phyloP scores from a whole-genome alignment of 106 monocot species.

The Iris macrosiphon region DNA sequence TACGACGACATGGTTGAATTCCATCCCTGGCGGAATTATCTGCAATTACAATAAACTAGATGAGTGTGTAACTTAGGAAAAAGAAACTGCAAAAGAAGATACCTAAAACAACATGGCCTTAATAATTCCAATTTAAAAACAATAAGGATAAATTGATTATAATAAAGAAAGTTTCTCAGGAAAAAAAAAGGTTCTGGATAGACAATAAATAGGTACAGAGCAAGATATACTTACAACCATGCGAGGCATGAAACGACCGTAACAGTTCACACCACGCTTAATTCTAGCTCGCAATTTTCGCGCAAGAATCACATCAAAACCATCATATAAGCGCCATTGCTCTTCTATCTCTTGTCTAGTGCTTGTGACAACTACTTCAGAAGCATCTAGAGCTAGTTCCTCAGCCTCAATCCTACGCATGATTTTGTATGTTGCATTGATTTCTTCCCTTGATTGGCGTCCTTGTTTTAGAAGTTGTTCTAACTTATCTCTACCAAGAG shows the following conservation, averaged over 20 bases:
- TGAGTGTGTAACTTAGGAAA: too few species aligned
- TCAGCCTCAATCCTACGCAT: slow-evolving; percentile 97
- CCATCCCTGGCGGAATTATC: slow-evolving; percentile 98
- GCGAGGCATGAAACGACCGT: slow-evolving; percentile 91
- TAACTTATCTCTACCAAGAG: slow-evolving; percentile 94
- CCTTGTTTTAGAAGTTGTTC: slow-evolving; percentile 94
- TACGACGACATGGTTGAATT: slow-evolving; percentile 62
- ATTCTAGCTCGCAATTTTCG: slow-evolving; percentile 88
- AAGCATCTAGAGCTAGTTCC: slow-evolving; percentile 79
- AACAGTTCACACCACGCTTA: slow-evolving; percentile 90
- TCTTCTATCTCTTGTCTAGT: slow-evolving; percentile 96
- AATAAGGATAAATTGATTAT: too few species aligned
- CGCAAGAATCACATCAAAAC: slow-evolving; percentile 85
- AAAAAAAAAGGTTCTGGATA: too few species aligned
- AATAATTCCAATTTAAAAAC: too few species aligned
- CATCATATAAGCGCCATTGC: slow-evolving; percentile 95
- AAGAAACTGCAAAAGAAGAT: too few species aligned
- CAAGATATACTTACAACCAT: slow-evolving; percentile 69
- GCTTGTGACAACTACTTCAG: slow-evolving; percentile 84
- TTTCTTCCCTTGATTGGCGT: slow-evolving; percentile 90
- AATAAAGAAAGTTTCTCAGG: too few species aligned
- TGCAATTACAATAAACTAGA: slow-evolving; percentile 9
- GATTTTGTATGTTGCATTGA: slow-evolving; percentile 88
- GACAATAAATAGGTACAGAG: background rate
- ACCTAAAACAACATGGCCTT: too few species aligned